Conservation (phyloP, 345 rosid genomes). For the Citrus maxima region DNA sequence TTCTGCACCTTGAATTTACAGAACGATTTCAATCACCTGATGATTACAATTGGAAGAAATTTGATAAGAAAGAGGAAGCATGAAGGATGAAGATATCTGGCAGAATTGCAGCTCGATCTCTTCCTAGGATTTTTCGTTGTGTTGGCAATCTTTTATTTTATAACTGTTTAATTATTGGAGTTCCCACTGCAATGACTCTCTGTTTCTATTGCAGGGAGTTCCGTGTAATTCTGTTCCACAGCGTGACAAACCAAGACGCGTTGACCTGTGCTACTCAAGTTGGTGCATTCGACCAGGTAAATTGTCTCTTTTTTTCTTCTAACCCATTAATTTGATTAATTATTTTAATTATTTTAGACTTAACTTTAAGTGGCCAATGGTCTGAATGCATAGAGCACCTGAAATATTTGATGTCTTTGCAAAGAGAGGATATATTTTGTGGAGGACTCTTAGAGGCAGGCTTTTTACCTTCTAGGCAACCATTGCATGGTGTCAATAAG, state of each 20-base stretch:
- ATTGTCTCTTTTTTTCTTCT: background rate
- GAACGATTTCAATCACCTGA: background rate
- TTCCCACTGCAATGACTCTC: conserved; percentile 1
- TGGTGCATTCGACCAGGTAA: conserved; percentile 81
- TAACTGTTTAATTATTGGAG: conserved; percentile 1
- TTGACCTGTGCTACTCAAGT: conserved; percentile 76
- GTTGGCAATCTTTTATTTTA: background rate
- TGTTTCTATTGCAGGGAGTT: conserved; percentile 48
- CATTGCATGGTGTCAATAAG: background rate
- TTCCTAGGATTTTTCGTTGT: background rate
- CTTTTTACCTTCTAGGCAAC: background rate
- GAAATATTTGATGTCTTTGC: background rate
- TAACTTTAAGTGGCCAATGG: background rate
- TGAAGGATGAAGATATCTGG: background rate
- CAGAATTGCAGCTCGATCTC: background rate
- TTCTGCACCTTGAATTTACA: background rate
- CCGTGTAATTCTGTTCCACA: conserved; percentile 50
- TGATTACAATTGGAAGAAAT: background rate
- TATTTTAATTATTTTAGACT: background rate
- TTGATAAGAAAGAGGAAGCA: background rate
- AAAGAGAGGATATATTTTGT: background rate
- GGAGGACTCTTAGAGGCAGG: background rate
- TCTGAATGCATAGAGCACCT: background rate
- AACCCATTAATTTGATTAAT: background rate
- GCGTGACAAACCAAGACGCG: conserved; percentile 55